phyloP scores from a whole-genome alignment of 2,329 filamentous ascomycete genomes.

The Pestalotiopsis sp. region DNA sequence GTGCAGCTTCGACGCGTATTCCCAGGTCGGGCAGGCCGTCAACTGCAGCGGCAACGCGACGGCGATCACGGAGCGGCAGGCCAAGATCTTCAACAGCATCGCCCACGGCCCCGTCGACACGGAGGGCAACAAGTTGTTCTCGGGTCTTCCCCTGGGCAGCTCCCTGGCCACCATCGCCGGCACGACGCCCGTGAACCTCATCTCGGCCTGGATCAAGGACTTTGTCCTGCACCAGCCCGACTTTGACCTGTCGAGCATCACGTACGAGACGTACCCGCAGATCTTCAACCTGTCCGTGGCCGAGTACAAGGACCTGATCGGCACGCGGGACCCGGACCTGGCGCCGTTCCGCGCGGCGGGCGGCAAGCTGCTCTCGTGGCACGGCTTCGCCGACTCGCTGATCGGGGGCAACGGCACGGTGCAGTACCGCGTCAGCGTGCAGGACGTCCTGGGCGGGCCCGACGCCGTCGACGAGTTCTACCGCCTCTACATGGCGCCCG shows the following conservation, averaged over 20 bases:
- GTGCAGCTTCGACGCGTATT: conserved; percentile 13
- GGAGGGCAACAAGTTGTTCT: conserved; percentile 11
- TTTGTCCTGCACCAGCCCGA: conserved; percentile 5
- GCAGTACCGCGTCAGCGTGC: conserved; percentile 30
- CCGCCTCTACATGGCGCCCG: conserved; percentile 8
- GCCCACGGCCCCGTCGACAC: conserved; percentile 12
- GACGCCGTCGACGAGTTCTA: conserved; percentile 13
- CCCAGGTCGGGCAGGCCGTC: conserved; percentile 7
- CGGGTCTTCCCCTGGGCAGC: background rate
- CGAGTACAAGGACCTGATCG: background rate
- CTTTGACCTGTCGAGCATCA: conserved; percentile 8
- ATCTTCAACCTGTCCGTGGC: conserved; percentile 5
- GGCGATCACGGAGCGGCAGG: conserved; percentile 11
- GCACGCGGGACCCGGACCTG: conserved; percentile 1
- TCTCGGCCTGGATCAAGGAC: background rate
- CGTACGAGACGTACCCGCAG: conserved; percentile 1
- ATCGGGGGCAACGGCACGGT: conserved; percentile 29
- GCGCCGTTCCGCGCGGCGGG: background rate
- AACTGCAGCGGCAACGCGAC: conserved; percentile 7
- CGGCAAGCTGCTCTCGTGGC: conserved; percentile 10
- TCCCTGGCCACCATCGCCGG: background rate
- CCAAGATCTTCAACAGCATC: conserved; percentile 12
- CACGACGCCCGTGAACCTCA: background rate
- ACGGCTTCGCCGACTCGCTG: conserved; percentile 23
- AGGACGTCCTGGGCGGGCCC: conserved; percentile 23